Conservation (phyloP, 2,329 filamentous ascomycete species). For the Apiospora sp. region DNA sequence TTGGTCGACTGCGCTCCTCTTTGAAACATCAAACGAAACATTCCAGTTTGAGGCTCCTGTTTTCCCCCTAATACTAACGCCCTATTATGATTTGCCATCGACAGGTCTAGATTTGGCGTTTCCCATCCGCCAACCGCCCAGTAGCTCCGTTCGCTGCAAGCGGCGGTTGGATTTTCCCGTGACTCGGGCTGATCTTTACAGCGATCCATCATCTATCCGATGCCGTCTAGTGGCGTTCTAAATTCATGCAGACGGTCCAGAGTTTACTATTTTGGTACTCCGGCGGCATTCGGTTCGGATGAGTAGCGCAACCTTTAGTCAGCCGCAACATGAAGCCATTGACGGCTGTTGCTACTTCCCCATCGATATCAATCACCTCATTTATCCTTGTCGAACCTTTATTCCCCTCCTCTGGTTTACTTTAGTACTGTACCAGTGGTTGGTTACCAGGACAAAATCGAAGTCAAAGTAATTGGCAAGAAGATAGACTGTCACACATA, state of each 20-base stretch:
- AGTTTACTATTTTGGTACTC: not conserved
- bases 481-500: not conserved
- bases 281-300: not conserved
- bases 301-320: not conserved
- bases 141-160: not conserved
- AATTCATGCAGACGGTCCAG: not conserved
- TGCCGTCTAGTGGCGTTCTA: not conserved
- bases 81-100: constrained; percentile 3
- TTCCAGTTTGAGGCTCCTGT: constrained; percentile 22
- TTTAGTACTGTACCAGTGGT: not conserved
- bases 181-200: not conserved
- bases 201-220: not conserved
- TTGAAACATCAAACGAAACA: constrained; percentile 32
- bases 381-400: not conserved
- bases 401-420: not conserved
- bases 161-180: not conserved
- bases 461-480: no score
- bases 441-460: not conserved
- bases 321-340: not conserved
- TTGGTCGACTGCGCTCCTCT: constrained; percentile 24
- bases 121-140: not conserved
- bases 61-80: not conserved
- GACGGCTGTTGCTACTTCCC: not conserved
- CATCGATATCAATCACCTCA: not conserved
- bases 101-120: not conserved